Conservation (phyloP, 2,329 filamentous ascomycete genomes). For the Aspergillus pseudotamarii region DNA sequence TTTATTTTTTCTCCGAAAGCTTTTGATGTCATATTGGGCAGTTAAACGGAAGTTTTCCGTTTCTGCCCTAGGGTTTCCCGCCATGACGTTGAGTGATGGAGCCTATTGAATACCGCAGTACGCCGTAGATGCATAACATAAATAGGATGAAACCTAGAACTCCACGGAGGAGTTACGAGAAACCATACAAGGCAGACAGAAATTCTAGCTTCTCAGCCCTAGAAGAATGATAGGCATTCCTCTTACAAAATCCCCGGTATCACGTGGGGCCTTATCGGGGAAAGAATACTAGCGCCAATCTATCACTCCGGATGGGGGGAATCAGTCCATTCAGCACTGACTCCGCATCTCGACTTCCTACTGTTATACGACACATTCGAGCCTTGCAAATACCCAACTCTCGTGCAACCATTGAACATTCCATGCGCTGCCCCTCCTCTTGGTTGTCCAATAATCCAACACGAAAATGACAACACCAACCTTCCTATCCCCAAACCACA, state of each 20-base stretch:
- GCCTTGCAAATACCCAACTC: not conserved
- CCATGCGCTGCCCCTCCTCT: too few relatives aligned
- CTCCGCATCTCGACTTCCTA: not conserved
- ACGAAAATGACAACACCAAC: slow-evolving; percentile 23
- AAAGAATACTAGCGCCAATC: not conserved
- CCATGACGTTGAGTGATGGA: not conserved
- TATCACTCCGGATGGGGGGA: not conserved
- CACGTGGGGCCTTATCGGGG: slow-evolving; percentile 11
- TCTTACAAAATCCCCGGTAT: slow-evolving; percentile 1
- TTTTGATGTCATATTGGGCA: not conserved
- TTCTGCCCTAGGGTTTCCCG: slow-evolving; percentile 10
- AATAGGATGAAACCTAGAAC: not conserved
- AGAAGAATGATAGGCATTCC: not conserved
- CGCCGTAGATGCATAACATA: not conserved
- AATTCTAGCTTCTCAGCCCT: not conserved
- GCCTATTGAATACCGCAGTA: not conserved
- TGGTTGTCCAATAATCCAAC: not conserved
- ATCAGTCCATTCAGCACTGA: too few relatives aligned
- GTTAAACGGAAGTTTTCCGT: slow-evolving; percentile 9
- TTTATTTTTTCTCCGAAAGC: too few relatives aligned
- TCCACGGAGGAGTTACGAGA: not conserved
- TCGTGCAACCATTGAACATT: not conserved
- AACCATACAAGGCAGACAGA: not conserved
- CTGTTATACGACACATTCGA: not conserved
- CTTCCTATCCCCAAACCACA: slow-evolving; percentile 18